Conservation (phyloP, 306 rosid genomes). For the Psophocarpus tetragonolobus region DNA sequence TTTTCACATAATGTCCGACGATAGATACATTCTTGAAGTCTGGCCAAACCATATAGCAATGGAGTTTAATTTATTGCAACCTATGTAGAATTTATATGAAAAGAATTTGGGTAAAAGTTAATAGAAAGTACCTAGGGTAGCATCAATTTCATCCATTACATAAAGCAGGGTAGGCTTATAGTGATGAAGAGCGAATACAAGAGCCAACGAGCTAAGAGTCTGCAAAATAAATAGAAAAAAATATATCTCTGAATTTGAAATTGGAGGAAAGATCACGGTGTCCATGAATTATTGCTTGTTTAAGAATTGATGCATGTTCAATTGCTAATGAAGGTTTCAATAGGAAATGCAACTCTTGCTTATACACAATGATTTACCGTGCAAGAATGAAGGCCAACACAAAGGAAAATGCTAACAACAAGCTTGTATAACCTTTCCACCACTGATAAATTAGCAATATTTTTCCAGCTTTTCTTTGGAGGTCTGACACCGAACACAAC, state of each 20-base stretch:
- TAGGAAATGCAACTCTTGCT: conserved; percentile 5
- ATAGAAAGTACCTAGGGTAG: conserved; percentile 69
- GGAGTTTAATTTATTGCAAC: conserved; percentile 20
- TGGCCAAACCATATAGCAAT: conserved; percentile 40
- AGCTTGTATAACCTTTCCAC: conserved; percentile 73
- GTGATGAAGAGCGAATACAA: conserved; percentile 97
- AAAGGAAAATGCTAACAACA: neutral
- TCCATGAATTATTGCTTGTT: neutral
- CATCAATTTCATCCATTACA: conserved; percentile 98
- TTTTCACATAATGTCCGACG: conserved; percentile 95
- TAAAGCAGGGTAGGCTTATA: conserved; percentile 96
- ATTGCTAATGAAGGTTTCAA: neutral
- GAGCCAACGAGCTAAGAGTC: conserved; percentile 98
- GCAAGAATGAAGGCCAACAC: neutral
- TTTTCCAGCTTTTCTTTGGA: conserved; percentile 99
- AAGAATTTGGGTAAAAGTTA: neutral
- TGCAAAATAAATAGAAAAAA: conserved; percentile 45
- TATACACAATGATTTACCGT: conserved; percentile 1
- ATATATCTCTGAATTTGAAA: conserved; percentile 1
- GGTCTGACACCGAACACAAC: conserved; percentile 98
- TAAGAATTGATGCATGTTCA: conserved; percentile 5
- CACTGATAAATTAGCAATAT: conserved; percentile 95
- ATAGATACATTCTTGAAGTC: conserved; percentile 96
- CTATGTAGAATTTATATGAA: neutral
- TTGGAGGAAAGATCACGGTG: neutral